Base-by-base conservation (phyloP, 805 yeast genomes). In the Sugiyamaella marilandica region DNA sequence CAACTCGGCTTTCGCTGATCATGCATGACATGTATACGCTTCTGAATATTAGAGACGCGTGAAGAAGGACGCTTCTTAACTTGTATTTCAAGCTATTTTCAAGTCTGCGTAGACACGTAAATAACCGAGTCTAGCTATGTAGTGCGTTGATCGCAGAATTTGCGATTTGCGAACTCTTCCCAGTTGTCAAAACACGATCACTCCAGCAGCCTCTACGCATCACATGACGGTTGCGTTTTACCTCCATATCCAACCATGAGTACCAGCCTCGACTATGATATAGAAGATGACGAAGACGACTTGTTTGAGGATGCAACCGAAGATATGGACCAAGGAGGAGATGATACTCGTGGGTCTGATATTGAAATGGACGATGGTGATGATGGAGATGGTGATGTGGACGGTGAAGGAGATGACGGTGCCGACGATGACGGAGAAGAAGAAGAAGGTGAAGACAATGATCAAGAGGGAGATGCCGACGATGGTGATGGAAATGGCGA, bases 231-330 rank as follows among this genome's bases (percentile, higher is more conserved):
- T 45, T 31, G 47, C n/a, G 21, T 10, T 14, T 33, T 32, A 31
- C 47, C 16, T 41, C 13, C 43, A 18, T 13, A n/a, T 41, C 13
- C 45, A n/a, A 41, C 45, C 45, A 53, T 2, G 58, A 58, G 52
- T 16, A 29, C 48, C 21, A 49, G 18, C 21, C 43, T 52, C 45
- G 59, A 54, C 29, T 56, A 51, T 33, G 63, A 62, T 14, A 62
- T 56, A 2, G 66, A 58, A 5, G 67, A 60, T 5, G 66, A 62
- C 26, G 65, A 62, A 11, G 69, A 64, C 8, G 67, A 60, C 2
- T 64, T 64, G 5, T 64, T 62, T 14, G 70, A 64, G 10, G 68
- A 62, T 5, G 68, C 63, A 8, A 62, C 60, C 13, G 72, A 68
- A n/a, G 59, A 61, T 31, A 61, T 59, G 21, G 66, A 53, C 7